A percentile compares a stretch with the other conserved stretches of the same genome.
Evolutionary conservation across 2,329 filamentous ascomycete species (phyloP).

Genomic region (Talaromyces sp.): DNA sequence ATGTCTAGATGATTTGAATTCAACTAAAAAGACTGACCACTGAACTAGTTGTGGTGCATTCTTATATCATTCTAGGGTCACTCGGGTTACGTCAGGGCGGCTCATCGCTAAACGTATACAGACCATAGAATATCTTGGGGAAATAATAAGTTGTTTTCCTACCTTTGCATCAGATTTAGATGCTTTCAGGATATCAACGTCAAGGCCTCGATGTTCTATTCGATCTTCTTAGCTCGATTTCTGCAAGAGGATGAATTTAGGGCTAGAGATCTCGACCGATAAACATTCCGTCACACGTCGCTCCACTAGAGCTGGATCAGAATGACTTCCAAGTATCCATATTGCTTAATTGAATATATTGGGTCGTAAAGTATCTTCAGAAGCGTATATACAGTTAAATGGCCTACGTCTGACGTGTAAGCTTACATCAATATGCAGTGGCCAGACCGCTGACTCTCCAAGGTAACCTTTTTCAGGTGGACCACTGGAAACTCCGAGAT

Average conservation of each 20-base stretch:
- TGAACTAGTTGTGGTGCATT: neutral
- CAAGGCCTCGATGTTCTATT: neutral
- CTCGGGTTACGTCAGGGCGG: constrained; percentile 4
- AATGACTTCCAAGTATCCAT: too few relatives aligned
- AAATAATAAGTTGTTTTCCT: neutral
- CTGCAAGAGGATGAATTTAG: neutral
- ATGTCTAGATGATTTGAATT: too few relatives aligned
- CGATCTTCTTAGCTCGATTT: neutral
- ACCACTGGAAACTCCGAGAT: constrained; percentile 17
- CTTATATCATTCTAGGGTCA: neutral
- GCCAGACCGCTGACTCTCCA: constrained; percentile 4
- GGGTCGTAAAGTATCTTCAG: too few relatives aligned
- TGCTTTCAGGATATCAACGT: neutral
- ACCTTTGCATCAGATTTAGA: neutral
- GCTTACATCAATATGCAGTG: constrained; percentile 8
- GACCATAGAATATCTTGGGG: too few relatives aligned
- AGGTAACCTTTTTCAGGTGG: constrained; percentile 6
- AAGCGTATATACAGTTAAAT: neutral
- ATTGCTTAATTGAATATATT: neutral
- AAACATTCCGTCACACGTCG: neutral
- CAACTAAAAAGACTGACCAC: too few relatives aligned
- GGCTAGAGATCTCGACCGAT: neutral
- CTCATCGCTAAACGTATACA: neutral
- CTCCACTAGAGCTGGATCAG: neutral
- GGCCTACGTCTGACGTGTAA: neutral